Conservation (phyloP, 805 yeast genomes). For the Wickerhamia fluorescens region DNA sequence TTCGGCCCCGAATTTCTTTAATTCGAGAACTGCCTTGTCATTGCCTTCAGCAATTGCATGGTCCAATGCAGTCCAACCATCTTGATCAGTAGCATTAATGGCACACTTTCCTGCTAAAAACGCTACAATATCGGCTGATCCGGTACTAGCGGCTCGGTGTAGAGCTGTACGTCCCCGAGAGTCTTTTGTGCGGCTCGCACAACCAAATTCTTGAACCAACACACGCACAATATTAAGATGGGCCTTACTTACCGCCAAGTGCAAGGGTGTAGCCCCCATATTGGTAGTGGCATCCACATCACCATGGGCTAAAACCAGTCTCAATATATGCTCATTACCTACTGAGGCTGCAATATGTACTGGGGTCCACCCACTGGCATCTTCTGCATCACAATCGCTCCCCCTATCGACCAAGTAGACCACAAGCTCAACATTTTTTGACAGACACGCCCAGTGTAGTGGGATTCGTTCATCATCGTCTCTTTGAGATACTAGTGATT, state of each 20-base stretch:
- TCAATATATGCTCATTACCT: conserved; percentile 53
- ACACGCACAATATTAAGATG: conserved; percentile 46
- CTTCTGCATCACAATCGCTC: conserved; percentile 64
- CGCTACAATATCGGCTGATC: conserved; percentile 51
- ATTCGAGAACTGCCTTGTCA: conserved; percentile 60
- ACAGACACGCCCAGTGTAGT: conserved; percentile 83
- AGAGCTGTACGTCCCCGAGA: conserved; percentile 57
- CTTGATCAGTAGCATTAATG: conserved; percentile 57
- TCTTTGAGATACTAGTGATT: conserved; percentile 36
- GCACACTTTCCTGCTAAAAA: conserved; percentile 47
- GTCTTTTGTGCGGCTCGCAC: conserved; percentile 62
- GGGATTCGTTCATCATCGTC: conserved; percentile 80
- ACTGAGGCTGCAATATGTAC: conserved; percentile 75
- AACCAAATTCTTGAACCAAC: conserved; percentile 48
- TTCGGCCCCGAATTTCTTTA: conserved; percentile 69
- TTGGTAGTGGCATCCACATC: conserved; percentile 44
- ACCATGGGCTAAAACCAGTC: conserved; percentile 38
- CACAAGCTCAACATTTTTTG: conserved; percentile 48
- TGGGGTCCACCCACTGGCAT: conserved; percentile 85
- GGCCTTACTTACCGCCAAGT: conserved; percentile 68
- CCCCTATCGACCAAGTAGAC: conserved; percentile 24
- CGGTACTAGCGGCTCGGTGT: conserved; percentile 79
- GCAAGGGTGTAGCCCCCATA: conserved; percentile 71
- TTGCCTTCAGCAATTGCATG: conserved; percentile 90
- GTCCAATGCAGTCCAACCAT: conserved; percentile 83